Evolutionary conservation across 78 protist species (phyloP), one percentile per base, ranked within the genome.

Genomic region (Dictyostelium citrinum): DNA sequence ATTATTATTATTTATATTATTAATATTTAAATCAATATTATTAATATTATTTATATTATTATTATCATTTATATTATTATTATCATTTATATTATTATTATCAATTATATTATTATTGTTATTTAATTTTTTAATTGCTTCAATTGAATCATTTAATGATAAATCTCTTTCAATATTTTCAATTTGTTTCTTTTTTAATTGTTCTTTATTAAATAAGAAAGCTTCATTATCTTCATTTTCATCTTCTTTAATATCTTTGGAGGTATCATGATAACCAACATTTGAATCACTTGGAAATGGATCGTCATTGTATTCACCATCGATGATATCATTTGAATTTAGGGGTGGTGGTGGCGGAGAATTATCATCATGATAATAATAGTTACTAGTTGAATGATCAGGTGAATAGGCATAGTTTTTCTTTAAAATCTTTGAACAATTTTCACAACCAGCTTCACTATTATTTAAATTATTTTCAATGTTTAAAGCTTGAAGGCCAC

Each of bases 391-490:
- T 0, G 70, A 24, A 24, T 9, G 14, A 67, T 67, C 75, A 4
- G 31, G 74, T 1, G 70, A 60, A 12, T 9, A 60, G 2, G 70
- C 10, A 67, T 67, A 67, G 5, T 0, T 67, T n/a, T 74, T 74
- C 35, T 74, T 74, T 9, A 37, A 74, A 22, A 74, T 33, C 39
- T 74, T 74, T 74, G 80, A 39, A 74, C 80, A 74, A 17, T 74
- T 74, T 74, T 39, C 80, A 37, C 80, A 74, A 39, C 60, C 60
- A 7, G 37, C 8, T 39, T 33, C 41, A 74, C 9, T 74, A 20
- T 39, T 39, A 7, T 35, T 74, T 74, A 27, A 8, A 74, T 33
- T 74, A 9, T 74, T 74, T 74, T 74, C 80, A 74, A 74, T 74
- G 51, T 74, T 74, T 39, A 67, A 31, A 10, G 39, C 75, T 14